These are phyloP conservation scores for Yueomyces sp. DNA, from an alignment of 805 yeast genomes.

Conservation along the genomic window DNA sequence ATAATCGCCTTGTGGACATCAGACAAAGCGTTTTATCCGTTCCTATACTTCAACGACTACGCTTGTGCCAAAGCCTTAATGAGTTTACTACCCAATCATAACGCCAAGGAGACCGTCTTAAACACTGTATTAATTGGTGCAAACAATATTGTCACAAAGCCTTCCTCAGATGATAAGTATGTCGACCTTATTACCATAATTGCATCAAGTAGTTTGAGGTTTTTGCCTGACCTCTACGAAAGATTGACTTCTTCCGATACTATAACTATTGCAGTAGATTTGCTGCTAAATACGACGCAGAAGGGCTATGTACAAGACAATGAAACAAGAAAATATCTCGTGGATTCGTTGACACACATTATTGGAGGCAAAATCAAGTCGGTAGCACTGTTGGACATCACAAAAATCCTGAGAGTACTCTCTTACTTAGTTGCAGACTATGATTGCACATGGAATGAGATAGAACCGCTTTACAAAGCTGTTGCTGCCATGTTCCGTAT, in stretches of 20 bases:
- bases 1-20: slow-evolving; percentile 49
- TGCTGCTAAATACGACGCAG: slow-evolving; percentile 39
- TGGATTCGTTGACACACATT: slow-evolving; percentile 44
- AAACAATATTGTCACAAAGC: slow-evolving; percentile 30
- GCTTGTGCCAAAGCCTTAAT: slow-evolving; percentile 44
- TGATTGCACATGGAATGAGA: slow-evolving; percentile 39
- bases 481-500: slow-evolving; percentile 45
- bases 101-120: slow-evolving; percentile 58
- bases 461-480: slow-evolving; percentile 34
- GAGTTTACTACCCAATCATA: slow-evolving; percentile 35
- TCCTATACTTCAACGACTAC: slow-evolving; percentile 42
- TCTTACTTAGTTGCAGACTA: slow-evolving; percentile 39
- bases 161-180: slow-evolving; percentile 31
- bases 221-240: slow-evolving; percentile 37
- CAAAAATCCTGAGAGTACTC: slow-evolving; percentile 44
- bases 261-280: slow-evolving; percentile 37
- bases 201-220: slow-evolving; percentile 40
- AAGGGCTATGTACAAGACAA: slow-evolving; percentile 45
- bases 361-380: slow-evolving; percentile 44
- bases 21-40: slow-evolving; percentile 31
- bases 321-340: slow-evolving; percentile 37
- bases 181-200: slow-evolving; percentile 39
- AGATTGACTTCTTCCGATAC: slow-evolving; percentile 29
- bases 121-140: slow-evolving; percentile 42
- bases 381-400: slow-evolving; percentile 38